phyloP scores from a whole-genome alignment of 768 basidiomycete genomes.

The Hysterangium stoloniferum region DNA sequence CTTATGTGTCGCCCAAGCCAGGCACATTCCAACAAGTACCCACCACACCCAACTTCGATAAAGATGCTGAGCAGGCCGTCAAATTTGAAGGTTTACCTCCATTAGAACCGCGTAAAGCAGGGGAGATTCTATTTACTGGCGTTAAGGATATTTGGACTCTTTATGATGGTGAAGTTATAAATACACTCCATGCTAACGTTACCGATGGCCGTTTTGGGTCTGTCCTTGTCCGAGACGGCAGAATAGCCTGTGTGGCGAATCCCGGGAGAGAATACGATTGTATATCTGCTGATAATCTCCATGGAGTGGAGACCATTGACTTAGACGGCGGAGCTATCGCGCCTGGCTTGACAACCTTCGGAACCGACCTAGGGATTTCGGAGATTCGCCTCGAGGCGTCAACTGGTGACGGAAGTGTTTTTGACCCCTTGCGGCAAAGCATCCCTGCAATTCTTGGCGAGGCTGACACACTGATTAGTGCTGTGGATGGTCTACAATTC shows the following conservation, averaged over 20 bases:
- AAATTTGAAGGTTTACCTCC: slow-evolving; percentile 66
- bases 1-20: slow-evolving; percentile 38
- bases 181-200: background rate
- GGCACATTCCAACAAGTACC: slow-evolving; percentile 43
- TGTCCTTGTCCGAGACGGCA: background rate
- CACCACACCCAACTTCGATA: slow-evolving; percentile 48
- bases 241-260: background rate
- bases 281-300: background rate
- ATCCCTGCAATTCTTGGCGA: slow-evolving; percentile 47
- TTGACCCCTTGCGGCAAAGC: slow-evolving; percentile 42
- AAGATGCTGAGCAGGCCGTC: slow-evolving; percentile 50
- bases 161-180: slow-evolving; percentile 19
- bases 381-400: slow-evolving; percentile 62
- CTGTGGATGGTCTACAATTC: slow-evolving; percentile 53
- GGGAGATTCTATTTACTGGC: slow-evolving; percentile 40
- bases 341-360: slow-evolving; percentile 62
- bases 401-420: slow-evolving; percentile 59
- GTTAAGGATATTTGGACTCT: slow-evolving; percentile 34
- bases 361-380: slow-evolving; percentile 57
- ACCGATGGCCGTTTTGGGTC: background rate
- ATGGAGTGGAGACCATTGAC: slow-evolving; percentile 32
- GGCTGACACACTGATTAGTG: slow-evolving; percentile 48
- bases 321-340: slow-evolving; percentile 55
- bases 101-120: slow-evolving; percentile 31
- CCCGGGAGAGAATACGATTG: background rate